A percentile compares a stretch with the other conserved stretches of the same genome.
These are phyloP conservation scores for Leccinum rimulosum DNA, from an alignment of 768 basidiomycete species.

Conservation along the genomic window DNA sequence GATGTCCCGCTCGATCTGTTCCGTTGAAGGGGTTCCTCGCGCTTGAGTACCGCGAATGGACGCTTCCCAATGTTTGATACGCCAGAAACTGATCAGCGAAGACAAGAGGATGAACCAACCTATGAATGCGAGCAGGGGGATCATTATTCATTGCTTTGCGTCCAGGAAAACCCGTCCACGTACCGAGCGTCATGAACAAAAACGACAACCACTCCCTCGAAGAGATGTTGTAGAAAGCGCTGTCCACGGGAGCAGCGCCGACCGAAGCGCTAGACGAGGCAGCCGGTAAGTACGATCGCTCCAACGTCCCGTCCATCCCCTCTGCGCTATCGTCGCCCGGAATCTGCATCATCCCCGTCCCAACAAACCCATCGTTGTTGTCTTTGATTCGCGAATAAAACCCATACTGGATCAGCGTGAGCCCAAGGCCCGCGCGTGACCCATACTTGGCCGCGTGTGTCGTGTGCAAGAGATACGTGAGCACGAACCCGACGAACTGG, in stretches of 20 bases:
- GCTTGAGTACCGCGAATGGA: slow-evolving; percentile 52
- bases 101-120: slow-evolving; percentile 92
- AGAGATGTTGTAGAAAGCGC: slow-evolving; percentile 34
- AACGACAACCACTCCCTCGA: slow-evolving; percentile 90
- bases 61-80: slow-evolving; percentile 81
- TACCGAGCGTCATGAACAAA: slow-evolving; percentile 85
- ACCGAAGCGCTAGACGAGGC: slow-evolving; percentile 12
- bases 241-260: slow-evolving; percentile 16
- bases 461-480: slow-evolving; percentile 90
- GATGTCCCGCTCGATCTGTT: slow-evolving; percentile 51
- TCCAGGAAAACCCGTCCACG: slow-evolving; percentile 11
- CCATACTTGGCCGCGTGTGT: slow-evolving; percentile 94
- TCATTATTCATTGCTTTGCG: background rate
- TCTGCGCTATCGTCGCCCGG: slow-evolving; percentile 17
- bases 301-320: slow-evolving; percentile 12
- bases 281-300: slow-evolving; percentile 23
- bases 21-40: slow-evolving; percentile 26
- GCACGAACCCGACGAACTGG: slow-evolving; percentile 91
- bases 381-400: slow-evolving; percentile 56
- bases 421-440: slow-evolving; percentile 90
- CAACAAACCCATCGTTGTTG: slow-evolving; percentile 28
- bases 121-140: slow-evolving; percentile 20
- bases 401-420: slow-evolving; percentile 93
- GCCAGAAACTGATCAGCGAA: slow-evolving; percentile 77
- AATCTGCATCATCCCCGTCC: slow-evolving; percentile 12